A percentile compares a stretch with the other conserved stretches of the same genome.
phyloP scores from a whole-genome alignment of 176 grass and related monocot species.

The Dactylis glomerata region DNA sequence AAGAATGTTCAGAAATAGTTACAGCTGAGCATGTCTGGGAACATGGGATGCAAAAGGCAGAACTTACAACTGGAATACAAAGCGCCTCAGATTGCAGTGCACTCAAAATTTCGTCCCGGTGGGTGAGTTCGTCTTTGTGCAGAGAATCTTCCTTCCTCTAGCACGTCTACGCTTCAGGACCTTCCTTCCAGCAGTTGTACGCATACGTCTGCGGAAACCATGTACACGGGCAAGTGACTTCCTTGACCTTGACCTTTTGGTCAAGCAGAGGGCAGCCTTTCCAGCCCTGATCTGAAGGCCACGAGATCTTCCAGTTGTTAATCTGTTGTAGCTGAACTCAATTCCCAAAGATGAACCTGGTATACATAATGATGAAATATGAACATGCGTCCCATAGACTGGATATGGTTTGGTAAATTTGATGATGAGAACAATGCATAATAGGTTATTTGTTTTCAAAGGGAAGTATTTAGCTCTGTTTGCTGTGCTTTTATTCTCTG shows the following conservation, averaged over 20 bases:
- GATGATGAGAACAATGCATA: not conserved
- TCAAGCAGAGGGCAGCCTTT: constrained; percentile 75
- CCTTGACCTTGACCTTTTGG: constrained; percentile 81
- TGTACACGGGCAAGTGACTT: constrained; percentile 86
- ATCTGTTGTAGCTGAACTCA: constrained; percentile 60
- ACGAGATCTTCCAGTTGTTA: constrained; percentile 44
- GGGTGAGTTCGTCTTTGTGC: constrained; percentile 76
- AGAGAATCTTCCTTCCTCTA: constrained; percentile 87
- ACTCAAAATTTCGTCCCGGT: constrained; percentile 47
- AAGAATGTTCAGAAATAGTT: constrained; percentile 19
- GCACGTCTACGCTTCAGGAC: constrained; percentile 70
- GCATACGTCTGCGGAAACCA: constrained; percentile 78
- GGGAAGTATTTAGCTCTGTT: not conserved
- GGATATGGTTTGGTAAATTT: not conserved
- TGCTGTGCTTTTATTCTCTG: not conserved
- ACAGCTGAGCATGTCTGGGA: constrained; percentile 1
- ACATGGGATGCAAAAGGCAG: constrained; percentile 16
- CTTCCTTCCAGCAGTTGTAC: constrained; percentile 55
- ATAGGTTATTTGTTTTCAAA: not conserved
- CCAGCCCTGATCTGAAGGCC: constrained; percentile 76
- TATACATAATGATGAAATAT: constrained; percentile 23
- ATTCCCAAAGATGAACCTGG: constrained; percentile 63
- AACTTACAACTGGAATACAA: constrained; percentile 29
- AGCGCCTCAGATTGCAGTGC: not conserved
- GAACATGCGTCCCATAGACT: not conserved